Percentiles rank a stretch among this genome's conserved stretches.
Evolutionary conservation across 1,284 basidiomycete species (phyloP).

Genomic region (Violaceomyces palustris): DNA sequence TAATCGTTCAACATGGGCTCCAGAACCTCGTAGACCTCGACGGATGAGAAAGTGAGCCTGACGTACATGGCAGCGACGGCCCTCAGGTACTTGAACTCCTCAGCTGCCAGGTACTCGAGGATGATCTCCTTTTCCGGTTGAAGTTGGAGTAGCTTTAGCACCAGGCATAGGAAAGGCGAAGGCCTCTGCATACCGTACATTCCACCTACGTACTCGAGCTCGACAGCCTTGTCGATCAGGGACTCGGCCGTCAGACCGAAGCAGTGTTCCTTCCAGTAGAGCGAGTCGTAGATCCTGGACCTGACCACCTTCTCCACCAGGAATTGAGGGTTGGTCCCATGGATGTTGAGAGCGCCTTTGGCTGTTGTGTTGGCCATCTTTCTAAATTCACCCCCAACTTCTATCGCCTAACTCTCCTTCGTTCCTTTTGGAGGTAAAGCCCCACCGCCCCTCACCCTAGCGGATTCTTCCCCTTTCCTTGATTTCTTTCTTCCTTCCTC

Average conservation of each 20-base stretch:
- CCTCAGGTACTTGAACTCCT: constrained; percentile 98
- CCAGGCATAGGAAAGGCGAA: constrained; percentile 68
- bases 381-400: no score
- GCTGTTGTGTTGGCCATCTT: constrained; percentile 78
- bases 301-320: constrained; percentile 95
- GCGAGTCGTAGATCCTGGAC: constrained; percentile 88
- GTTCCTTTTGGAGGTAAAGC: no score
- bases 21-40: constrained; percentile 84
- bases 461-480: no score
- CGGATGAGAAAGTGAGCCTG: constrained; percentile 82
- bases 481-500: no score
- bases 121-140: constrained; percentile 96
- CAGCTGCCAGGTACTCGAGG: constrained; percentile 85
- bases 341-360: constrained; percentile 73
- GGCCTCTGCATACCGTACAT: constrained; percentile 53
- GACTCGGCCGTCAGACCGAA: constrained; percentile 66
- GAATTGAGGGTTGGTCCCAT: constrained; percentile 83
- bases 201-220: constrained; percentile 78
- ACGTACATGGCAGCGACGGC: constrained; percentile 91
- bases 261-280: constrained; percentile 82
- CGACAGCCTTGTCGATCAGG: constrained; percentile 86
- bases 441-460: no score
- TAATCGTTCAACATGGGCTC: constrained; percentile 93
- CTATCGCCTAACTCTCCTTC: no score
- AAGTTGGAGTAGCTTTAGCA: constrained; percentile 89